A percentile compares a stretch with the other conserved stretches of the same genome.
Evolutionary conservation across 768 basidiomycete genomes (phyloP).

Genomic region (Mycena polygramma): DNA sequence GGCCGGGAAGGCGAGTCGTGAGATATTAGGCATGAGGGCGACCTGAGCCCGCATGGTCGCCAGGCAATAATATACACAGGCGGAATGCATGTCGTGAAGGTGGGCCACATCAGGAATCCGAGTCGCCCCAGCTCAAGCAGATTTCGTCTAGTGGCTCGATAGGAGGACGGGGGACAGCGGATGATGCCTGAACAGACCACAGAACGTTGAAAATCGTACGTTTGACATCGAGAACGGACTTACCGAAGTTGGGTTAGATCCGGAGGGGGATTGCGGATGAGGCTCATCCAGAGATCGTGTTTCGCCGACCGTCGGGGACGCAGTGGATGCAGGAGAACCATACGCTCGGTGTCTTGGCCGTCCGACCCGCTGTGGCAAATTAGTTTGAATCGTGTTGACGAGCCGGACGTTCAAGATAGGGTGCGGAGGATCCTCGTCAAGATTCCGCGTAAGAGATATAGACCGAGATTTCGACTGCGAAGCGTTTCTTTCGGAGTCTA

Average conservation of each 20-base stretch:
- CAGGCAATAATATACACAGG: constrained; percentile 17
- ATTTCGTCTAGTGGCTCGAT: constrained; percentile 33
- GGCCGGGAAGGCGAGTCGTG: not conserved
- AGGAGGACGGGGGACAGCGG: not conserved
- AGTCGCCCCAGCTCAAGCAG: constrained; percentile 37
- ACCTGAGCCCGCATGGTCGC: constrained; percentile 1
- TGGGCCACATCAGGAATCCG: constrained; percentile 3
- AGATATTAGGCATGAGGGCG: not conserved
- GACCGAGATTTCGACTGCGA: constrained; percentile 35
- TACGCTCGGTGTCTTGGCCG: constrained; percentile 31
- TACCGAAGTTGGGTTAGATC: not conserved
- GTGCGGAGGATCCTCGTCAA: constrained; percentile 11
- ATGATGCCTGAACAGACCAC: constrained; percentile 10
- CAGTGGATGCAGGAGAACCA: constrained; percentile 23
- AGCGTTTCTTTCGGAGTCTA: constrained; percentile 13
- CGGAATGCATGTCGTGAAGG: not conserved
- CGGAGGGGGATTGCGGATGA: not conserved
- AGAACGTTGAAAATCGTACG: not conserved
- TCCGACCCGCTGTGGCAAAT: constrained; percentile 32
- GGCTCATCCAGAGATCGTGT: constrained; percentile 5
- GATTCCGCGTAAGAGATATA: constrained; percentile 27
- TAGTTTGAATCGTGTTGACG: constrained; percentile 19
- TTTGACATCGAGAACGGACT: not conserved
- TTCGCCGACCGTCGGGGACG: not conserved
- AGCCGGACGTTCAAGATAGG: constrained; percentile 41